A percentile compares a stretch with the other conserved stretches of the same genome.
These are phyloP conservation scores for Pseudozyma pruni DNA, from an alignment of 1,284 basidiomycete species.

Conservation along the genomic window DNA sequence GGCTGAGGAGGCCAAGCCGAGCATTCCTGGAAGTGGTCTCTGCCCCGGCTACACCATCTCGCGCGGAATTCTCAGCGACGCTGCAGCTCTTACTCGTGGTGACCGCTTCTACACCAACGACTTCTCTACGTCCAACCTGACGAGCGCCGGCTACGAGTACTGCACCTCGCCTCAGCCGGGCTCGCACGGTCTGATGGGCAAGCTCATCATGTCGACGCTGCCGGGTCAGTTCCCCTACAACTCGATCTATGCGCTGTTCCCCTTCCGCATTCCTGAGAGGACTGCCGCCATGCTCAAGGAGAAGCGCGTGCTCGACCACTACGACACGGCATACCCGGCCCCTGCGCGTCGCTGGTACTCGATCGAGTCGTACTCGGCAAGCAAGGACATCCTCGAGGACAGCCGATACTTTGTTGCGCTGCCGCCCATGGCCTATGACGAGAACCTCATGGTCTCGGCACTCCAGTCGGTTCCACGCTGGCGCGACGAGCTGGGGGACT, in stretches of 20 bases:
- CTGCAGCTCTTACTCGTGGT: slow-evolving; percentile 83
- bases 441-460: slow-evolving; percentile 33
- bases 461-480: slow-evolving; percentile 39
- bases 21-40: slow-evolving; percentile 78
- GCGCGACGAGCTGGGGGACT: slow-evolving; percentile 32
- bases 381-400: slow-evolving; percentile 41
- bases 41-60: slow-evolving; percentile 86
- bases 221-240: slow-evolving; percentile 49
- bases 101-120: slow-evolving; percentile 85
- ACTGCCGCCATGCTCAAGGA: slow-evolving; percentile 73
- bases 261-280: slow-evolving; percentile 76
- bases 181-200: slow-evolving; percentile 39
- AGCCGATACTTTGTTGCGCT: slow-evolving; percentile 31
- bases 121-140: slow-evolving; percentile 81
- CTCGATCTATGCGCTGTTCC: slow-evolving; percentile 66
- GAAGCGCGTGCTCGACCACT: slow-evolving; percentile 71
- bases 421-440: slow-evolving; percentile 40
- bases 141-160: slow-evolving; percentile 68
- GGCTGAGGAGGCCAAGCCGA: slow-evolving; percentile 79
- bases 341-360: slow-evolving; percentile 30
- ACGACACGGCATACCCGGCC: slow-evolving; percentile 68
- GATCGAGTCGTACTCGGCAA: slow-evolving; percentile 41
- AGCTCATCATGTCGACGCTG: slow-evolving; percentile 47
- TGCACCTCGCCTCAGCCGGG: slow-evolving; percentile 38
- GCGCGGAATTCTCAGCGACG: slow-evolving; percentile 86